Base-by-base conservation (phyloP, 2,329 filamentous ascomycete species). In the Trichoderma cornu-damae region DNA sequence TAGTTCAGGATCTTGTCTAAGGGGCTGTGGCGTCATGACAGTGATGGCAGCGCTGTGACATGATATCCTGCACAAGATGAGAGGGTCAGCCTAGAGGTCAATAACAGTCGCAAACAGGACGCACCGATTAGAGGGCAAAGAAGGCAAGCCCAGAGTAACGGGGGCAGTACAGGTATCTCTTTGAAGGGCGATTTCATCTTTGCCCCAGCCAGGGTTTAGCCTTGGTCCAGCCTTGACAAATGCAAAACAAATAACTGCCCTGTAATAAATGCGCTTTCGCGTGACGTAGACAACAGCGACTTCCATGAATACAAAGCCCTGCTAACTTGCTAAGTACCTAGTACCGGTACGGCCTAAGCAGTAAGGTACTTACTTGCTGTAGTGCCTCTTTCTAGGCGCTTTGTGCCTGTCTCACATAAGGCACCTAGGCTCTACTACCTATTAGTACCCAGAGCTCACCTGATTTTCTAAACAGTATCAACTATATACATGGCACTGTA, bases 101-200 rank as follows among this genome's bases (percentile, higher is more conserved):
- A 18, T 3, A 54, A 26, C 6, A 44, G 20, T 28, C 40, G 20
- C 14, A 22, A 34, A 30, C 24, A 38, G 30, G 22, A 47, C 32
- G 42, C 32, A 46, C 24, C 22, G 16, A 22, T 24, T 16, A 34
- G 12, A 37, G 42, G 16, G 30, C n/a, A 55, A 47, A 43, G 32
- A 55, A 37, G 40, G 22, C 24, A 30, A 35, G 50, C 14, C 30
- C 24, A 30, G 38, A 26, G 26, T 30, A 46, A n/a, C 40, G n/a
- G 40, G 18, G 37, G 50, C n/a, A n/a, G n/a, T n/a, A n/a, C n/a
- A n/a, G 50, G 50, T 44, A 30, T 30, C 40, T 38, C 32, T 37
- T 37, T 50, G 47, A 28, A 43, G 7, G 40, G 20, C 28, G 50
- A 43, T 26, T 53, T 53, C 50, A 53, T 44, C 38, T 32, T 43